Evolutionary conservation across 148 eudicot species (phyloP).

Genomic region (Polygonum maritimum): DNA sequence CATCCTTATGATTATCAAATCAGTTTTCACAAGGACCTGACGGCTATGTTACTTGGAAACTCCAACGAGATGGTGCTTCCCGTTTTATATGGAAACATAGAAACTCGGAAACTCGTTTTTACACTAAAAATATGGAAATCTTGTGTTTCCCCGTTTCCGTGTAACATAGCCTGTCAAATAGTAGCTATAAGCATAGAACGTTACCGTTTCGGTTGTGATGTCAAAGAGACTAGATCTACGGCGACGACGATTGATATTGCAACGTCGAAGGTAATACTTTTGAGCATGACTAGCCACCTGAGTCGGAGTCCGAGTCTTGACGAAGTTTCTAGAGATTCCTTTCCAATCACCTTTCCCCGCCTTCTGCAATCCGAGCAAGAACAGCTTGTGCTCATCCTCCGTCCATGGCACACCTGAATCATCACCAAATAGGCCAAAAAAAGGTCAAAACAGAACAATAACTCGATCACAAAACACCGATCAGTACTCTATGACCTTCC

Average conservation of each 20-base stretch:
- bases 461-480: background rate
- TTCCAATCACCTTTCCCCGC: constrained; percentile 55
- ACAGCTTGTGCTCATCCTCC: constrained; percentile 52
- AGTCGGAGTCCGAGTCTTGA: constrained; percentile 45
- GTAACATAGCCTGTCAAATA: too few relatives aligned
- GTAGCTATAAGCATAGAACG: background rate
- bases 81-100: too few relatives aligned
- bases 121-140: too few relatives aligned
- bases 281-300: constrained; percentile 26
- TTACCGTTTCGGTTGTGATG: constrained; percentile 10
- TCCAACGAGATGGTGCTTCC: too few relatives aligned
- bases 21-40: background rate
- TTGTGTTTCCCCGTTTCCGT: too few relatives aligned
- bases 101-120: too few relatives aligned
- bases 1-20: background rate
- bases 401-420: constrained; percentile 29
- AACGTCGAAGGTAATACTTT: background rate
- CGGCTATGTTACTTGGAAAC: too few relatives aligned
- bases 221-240: constrained; percentile 19
- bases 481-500: background rate
- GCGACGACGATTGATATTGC: constrained; percentile 11
- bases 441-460: background rate
- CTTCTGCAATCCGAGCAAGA: constrained; percentile 40
- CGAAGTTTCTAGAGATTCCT: constrained; percentile 45
- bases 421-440: background rate